These are phyloP conservation scores for Myxozyma geophila DNA, from an alignment of 805 yeast genomes.

Conservation along the genomic window DNA sequence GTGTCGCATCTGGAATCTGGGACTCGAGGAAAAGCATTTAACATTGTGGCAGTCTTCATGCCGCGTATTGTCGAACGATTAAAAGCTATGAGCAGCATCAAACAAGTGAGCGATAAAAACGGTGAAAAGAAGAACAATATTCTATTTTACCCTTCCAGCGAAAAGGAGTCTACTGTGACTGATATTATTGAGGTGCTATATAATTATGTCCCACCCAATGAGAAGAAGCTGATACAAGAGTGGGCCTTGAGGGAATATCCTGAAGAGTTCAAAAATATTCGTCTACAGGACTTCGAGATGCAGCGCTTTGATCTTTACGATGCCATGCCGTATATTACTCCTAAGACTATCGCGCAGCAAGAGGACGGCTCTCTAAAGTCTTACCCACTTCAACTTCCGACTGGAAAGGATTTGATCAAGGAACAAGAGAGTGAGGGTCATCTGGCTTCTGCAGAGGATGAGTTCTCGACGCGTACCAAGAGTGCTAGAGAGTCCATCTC, in stretches of 20 bases:
- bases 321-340: not conserved
- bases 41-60: slow-evolving; percentile 42
- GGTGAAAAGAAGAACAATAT: not conserved
- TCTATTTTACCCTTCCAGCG: slow-evolving; percentile 2
- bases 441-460: not conserved
- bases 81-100: not conserved
- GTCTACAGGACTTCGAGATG: slow-evolving; percentile 8
- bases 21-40: slow-evolving; percentile 59
- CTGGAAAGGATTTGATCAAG: not conserved
- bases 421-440: not conserved
- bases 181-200: slow-evolving; percentile 55
- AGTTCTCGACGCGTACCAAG: not conserved
- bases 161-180: slow-evolving; percentile 38
- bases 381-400: not conserved
- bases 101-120: not conserved
- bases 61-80: not conserved
- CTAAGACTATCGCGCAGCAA: not conserved
- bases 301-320: slow-evolving; percentile 18
- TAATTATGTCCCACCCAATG: slow-evolving; percentile 43
- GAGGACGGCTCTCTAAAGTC: not conserved
- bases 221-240: slow-evolving; percentile 38
- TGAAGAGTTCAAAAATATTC: slow-evolving; percentile 32
- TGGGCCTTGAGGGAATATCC: slow-evolving; percentile 38
- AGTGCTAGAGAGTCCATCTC: not conserved
- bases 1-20: slow-evolving; percentile 75